phyloP scores from a whole-genome alignment of 2,329 filamentous ascomycete genomes.

The Byssothecium circinans region DNA sequence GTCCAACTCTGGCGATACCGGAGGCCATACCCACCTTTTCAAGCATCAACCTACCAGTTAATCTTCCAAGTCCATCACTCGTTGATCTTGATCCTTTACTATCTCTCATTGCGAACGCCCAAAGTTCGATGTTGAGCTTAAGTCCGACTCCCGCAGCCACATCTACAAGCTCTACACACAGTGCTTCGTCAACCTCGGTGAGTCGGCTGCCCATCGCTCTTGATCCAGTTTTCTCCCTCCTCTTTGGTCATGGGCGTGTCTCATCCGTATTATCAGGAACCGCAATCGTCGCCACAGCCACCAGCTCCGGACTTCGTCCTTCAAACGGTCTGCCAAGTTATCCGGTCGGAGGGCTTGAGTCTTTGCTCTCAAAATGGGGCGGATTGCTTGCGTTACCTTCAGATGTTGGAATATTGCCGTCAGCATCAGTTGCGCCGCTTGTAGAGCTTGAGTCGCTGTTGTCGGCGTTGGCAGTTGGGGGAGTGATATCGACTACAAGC shows the following conservation, averaged over 20 bases:
- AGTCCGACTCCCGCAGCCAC: not conserved
- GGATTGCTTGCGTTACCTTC: not conserved
- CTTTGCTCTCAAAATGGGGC: not conserved
- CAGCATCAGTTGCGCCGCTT: not conserved
- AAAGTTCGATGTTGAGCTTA: not conserved
- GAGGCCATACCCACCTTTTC: no score
- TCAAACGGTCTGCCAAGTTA: not conserved
- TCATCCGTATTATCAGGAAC: not conserved
- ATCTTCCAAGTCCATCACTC: not conserved
- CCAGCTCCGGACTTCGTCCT: slow-evolving; percentile 1
- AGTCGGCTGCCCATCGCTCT: not conserved
- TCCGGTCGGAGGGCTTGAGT: not conserved
- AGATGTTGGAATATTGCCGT: not conserved
- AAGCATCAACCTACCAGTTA: no score
- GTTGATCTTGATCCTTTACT: not conserved
- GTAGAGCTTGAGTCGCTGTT: not conserved
- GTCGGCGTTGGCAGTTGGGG: not conserved
- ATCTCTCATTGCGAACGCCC: no score
- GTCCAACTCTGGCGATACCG: no score
- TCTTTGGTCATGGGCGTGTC: not conserved
- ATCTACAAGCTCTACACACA: not conserved
- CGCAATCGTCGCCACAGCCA: not conserved
- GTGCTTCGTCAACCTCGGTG: not conserved
- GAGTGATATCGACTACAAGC: no score
- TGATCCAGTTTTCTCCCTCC: not conserved